Evolutionary conservation across 2,329 filamentous ascomycete species (phyloP).

Genomic region (Epichloe gansuensis): DNA sequence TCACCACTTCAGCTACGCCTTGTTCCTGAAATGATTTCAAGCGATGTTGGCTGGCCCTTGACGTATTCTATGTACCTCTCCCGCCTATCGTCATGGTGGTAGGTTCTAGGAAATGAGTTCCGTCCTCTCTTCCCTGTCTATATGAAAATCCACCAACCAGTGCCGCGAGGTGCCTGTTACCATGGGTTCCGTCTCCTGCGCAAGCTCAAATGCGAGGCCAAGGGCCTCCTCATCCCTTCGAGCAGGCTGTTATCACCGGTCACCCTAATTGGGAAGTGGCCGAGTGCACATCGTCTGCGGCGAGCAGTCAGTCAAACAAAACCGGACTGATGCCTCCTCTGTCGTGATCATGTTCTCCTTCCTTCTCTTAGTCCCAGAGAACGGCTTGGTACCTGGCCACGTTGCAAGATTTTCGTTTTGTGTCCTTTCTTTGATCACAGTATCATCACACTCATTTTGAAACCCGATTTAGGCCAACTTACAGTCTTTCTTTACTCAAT

Average conservation of each 20-base stretch:
- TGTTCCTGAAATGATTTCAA: slow-evolving; percentile 17
- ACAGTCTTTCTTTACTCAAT: slow-evolving; percentile 11
- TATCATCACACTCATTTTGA: slow-evolving; percentile 19
- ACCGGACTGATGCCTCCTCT: slow-evolving; percentile 13
- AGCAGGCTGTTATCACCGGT: too few relatives aligned
- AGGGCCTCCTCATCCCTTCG: too few relatives aligned
- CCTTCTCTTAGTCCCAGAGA: slow-evolving; percentile 13
- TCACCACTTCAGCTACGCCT: slow-evolving; percentile 15
- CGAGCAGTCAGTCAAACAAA: neutral
- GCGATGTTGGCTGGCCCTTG: neutral
- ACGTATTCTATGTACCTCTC: neutral
- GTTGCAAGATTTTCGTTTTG: slow-evolving; percentile 24
- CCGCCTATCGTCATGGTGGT: too few relatives aligned
- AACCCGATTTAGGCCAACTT: slow-evolving; percentile 20
- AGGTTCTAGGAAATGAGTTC: neutral
- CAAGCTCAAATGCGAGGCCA: neutral
- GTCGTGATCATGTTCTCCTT: neutral
- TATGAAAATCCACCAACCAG: neutral
- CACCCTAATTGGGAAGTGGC: too few relatives aligned
- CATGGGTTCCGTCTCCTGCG: neutral
- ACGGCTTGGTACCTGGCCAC: slow-evolving; percentile 18
- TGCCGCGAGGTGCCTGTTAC: neutral
- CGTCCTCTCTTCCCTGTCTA: neutral
- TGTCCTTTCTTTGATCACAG: slow-evolving; percentile 26
- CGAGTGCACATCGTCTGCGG: too few relatives aligned